Percentiles rank a stretch among this genome's conserved stretches.
Evolutionary conservation across 1,139 yeast genomes (phyloP).

Genomic region (Barnettozyma hawaiiensis): DNA sequence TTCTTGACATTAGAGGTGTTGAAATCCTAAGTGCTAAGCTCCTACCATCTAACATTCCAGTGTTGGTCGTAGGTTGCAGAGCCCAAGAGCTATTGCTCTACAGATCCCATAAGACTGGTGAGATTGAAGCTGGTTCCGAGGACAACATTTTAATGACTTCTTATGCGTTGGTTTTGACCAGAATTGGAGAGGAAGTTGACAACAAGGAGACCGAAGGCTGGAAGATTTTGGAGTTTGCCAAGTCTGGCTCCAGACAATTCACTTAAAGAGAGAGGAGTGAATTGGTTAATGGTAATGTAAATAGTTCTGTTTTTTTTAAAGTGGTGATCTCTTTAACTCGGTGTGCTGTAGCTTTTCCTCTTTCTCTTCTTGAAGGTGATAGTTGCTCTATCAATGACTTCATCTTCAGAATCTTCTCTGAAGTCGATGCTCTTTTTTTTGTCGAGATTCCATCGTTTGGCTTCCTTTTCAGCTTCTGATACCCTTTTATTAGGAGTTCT

Average conservation of each 20-base stretch:
- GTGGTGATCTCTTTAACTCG: no score
- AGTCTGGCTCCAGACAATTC: slow-evolving; percentile 90
- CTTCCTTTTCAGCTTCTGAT: slow-evolving; percentile 13
- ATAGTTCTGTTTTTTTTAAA: slow-evolving; percentile 5
- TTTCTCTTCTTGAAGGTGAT: slow-evolving; percentile 20
- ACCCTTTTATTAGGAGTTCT: slow-evolving; percentile 6
- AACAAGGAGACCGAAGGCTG: slow-evolving; percentile 94
- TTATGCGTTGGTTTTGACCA: slow-evolving; percentile 92
- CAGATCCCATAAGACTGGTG: slow-evolving; percentile 87
- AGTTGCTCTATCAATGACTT: background rate
- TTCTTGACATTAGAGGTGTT: slow-evolving; percentile 92
- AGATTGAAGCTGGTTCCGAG: slow-evolving; percentile 93
- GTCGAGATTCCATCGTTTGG: slow-evolving; percentile 17
- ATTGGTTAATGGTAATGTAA: no score
- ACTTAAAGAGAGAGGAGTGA: slow-evolving; percentile 50
- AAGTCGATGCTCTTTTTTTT: slow-evolving; percentile 8
- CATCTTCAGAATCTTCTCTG: slow-evolving; percentile 18
- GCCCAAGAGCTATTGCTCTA: slow-evolving; percentile 94
- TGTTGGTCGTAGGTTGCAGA: slow-evolving; percentile 88
- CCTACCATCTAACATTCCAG: slow-evolving; percentile 90
- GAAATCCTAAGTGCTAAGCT: slow-evolving; percentile 86
- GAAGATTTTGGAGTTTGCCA: slow-evolving; percentile 92
- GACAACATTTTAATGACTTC: slow-evolving; percentile 90
- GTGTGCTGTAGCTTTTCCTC: slow-evolving; percentile 2
- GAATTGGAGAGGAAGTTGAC: slow-evolving; percentile 88